Evolutionary conservation across 768 basidiomycete genomes (phyloP).

Genomic region (Termitomyces sp.): DNA sequence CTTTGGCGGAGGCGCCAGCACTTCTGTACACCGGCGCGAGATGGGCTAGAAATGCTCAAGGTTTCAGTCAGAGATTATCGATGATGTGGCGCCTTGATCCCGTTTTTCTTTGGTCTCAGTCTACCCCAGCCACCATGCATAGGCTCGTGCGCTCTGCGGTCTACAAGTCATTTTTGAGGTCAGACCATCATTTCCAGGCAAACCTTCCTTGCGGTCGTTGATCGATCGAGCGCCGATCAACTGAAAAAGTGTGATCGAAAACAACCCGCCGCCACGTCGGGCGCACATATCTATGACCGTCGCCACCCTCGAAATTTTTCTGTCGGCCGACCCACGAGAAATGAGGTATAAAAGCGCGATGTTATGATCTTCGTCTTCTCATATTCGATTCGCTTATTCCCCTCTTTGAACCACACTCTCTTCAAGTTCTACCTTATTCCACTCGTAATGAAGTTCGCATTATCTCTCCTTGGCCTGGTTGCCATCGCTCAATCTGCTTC

Average conservation of each 20-base stretch:
- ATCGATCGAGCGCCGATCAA: conserved; percentile 1
- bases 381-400: not conserved
- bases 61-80: no score
- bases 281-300: not conserved
- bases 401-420: conserved; percentile 4
- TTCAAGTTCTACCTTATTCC: not conserved
- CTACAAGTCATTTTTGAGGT: no score
- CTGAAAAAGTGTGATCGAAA: not conserved
- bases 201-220: not conserved
- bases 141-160: not conserved
- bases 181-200: not conserved
- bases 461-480: conserved; percentile 17
- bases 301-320: not conserved
- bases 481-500: conserved; percentile 16
- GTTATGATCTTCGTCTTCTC: not conserved
- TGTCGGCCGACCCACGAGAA: not conserved
- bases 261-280: not conserved
- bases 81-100: no score
- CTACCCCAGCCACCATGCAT: not conserved
- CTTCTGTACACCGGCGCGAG: not conserved
- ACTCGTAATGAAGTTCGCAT: conserved; percentile 22
- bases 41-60: not conserved
- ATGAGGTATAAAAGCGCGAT: not conserved
- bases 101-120: not conserved
- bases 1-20: not conserved